A percentile compares a stretch with the other conserved stretches of the same genome.
phyloP scores from a whole-genome alignment of 176 grass and related monocot species.

The Avena insularis region DNA sequence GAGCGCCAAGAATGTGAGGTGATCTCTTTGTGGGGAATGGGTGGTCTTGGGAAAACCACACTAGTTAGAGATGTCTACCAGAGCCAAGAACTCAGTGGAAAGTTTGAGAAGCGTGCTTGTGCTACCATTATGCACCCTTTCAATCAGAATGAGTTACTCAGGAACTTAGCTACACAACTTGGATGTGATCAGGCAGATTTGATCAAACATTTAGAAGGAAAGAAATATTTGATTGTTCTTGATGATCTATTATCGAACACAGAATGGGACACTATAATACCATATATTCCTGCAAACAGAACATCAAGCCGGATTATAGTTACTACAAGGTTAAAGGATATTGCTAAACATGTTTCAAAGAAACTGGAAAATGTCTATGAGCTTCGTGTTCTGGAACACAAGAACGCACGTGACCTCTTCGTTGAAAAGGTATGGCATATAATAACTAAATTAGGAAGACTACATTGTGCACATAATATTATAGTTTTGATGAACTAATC shows the following conservation, averaged over 20 bases:
- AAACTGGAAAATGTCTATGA: too few species aligned
- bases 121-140: too few species aligned
- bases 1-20: not conserved
- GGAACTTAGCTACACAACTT: slow-evolving; percentile 11
- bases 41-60: slow-evolving; percentile 42
- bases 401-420: too few species aligned
- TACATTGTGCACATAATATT: too few species aligned
- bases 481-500: too few species aligned
- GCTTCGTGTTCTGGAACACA: too few species aligned
- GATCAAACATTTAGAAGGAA: not conserved
- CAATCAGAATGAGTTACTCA: too few species aligned
- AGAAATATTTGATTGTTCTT: slow-evolving; percentile 8
- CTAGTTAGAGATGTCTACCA: slow-evolving; percentile 10
- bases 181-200: too few species aligned
- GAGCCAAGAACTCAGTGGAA: not conserved
- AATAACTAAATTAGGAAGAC: too few species aligned
- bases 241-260: not conserved
- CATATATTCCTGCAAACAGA: not conserved
- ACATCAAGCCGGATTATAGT: not conserved
- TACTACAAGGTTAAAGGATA: not conserved
- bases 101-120: too few species aligned
- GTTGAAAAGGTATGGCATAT: too few species aligned
- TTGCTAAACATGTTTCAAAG: slow-evolving; percentile 20
- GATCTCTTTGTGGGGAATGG: slow-evolving; percentile 40
- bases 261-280: slow-evolving; percentile 8